Percentiles rank a stretch among this genome's conserved stretches.
Evolutionary conservation across 2,329 filamentous ascomycete species (phyloP).

Genomic region (Colletotrichum tamarilloi): DNA sequence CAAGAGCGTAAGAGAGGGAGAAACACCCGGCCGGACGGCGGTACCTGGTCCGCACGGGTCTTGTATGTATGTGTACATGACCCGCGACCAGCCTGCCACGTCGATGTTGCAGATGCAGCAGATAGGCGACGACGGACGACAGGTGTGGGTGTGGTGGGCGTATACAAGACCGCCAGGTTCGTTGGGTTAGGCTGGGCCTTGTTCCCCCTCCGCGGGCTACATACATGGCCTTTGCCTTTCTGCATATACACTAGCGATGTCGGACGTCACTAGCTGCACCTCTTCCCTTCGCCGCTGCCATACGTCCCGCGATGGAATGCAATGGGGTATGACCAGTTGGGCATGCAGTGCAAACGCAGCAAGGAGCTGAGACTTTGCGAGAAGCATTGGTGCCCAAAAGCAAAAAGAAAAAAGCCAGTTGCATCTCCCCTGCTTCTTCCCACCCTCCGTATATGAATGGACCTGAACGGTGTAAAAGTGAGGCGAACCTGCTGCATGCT

Average conservation of each 20-base stretch:
- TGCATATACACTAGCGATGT: slow-evolving; percentile 24
- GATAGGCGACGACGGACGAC: slow-evolving; percentile 26
- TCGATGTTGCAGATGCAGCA: slow-evolving; percentile 31
- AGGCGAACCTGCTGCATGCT: slow-evolving; percentile 27
- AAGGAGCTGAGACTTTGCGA: not conserved
- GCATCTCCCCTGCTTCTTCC: not conserved
- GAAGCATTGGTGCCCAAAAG: slow-evolving; percentile 34
- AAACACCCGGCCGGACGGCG: not conserved
- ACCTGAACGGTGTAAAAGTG: slow-evolving; percentile 21
- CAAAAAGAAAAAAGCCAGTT: not conserved
- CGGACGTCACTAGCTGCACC: slow-evolving; percentile 33
- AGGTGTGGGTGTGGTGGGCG: slow-evolving; percentile 16
- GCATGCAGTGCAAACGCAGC: not conserved
- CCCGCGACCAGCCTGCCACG: slow-evolving; percentile 27
- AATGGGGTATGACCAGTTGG: not conserved
- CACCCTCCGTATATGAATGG: not conserved
- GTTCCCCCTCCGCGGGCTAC: not conserved
- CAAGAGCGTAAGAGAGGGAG: not conserved
- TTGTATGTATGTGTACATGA: slow-evolving; percentile 21
- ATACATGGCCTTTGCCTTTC: not conserved
- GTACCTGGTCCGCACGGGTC: slow-evolving; percentile 13
- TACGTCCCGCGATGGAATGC: slow-evolving; percentile 1
- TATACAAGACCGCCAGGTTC: slow-evolving; percentile 1
- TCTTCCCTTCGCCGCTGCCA: not conserved
- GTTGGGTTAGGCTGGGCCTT: slow-evolving; percentile 5